A percentile compares a stretch with the other conserved stretches of the same genome.
These are phyloP conservation scores for Hymenoscyphus scutula DNA, from an alignment of 2,329 filamentous ascomycete genomes.

Conservation along the genomic window DNA sequence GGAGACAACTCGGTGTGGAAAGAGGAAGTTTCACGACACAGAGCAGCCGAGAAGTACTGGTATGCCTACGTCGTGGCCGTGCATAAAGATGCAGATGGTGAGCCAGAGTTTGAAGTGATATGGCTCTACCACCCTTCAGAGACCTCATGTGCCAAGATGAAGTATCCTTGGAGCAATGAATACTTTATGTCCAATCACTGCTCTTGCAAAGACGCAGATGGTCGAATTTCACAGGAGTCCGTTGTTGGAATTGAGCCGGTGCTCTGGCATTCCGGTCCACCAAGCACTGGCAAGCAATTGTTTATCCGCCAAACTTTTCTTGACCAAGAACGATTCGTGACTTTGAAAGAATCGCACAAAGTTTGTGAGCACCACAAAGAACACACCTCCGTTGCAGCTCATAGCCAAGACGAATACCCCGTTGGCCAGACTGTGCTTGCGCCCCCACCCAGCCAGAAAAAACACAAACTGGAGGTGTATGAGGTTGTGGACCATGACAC, in stretches of 20 bases:
- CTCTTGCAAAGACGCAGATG: constrained; percentile 49
- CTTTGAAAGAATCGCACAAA: constrained; percentile 54
- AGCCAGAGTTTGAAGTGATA: constrained; percentile 57
- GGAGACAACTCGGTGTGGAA: constrained; percentile 55
- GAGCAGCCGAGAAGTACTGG: constrained; percentile 55
- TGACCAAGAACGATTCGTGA: constrained; percentile 59
- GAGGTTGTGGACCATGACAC: constrained; percentile 48
- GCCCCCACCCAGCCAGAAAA: constrained; percentile 42
- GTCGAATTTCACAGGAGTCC: constrained; percentile 51
- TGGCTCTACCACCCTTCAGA: constrained; percentile 74
- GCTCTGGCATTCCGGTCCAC: constrained; percentile 52
- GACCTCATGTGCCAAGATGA: constrained; percentile 65
- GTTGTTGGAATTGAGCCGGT: constrained; percentile 58
- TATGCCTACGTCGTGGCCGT: constrained; percentile 67
- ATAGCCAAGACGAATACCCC: constrained; percentile 37
- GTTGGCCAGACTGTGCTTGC: constrained; percentile 57
- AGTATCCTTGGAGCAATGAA: constrained; percentile 70
- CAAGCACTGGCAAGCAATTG: constrained; percentile 44
- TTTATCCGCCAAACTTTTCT: constrained; percentile 72
- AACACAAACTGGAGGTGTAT: constrained; percentile 54
- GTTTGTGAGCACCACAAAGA: constrained; percentile 45
- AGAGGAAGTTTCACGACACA: constrained; percentile 44
- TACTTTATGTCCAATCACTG: constrained; percentile 76
- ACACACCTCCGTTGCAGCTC: constrained; percentile 11
- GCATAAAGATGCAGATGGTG: constrained; percentile 38